Evolutionary conservation across 805 yeast species (phyloP).

Genomic region (Sugiyamaella lignohabitans): DNA sequence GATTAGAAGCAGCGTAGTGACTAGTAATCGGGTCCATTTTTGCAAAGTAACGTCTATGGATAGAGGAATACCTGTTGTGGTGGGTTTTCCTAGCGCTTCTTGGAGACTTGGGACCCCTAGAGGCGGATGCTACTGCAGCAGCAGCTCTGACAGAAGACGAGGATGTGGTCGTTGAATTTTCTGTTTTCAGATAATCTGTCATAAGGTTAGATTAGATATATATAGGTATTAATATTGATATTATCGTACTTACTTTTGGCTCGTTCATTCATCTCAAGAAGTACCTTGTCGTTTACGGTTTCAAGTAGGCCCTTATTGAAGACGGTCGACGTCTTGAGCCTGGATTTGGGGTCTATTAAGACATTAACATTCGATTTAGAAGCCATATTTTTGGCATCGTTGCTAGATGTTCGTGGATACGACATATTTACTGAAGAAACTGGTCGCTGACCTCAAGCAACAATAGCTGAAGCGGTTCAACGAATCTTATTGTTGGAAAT

Average conservation of each 20-base stretch:
- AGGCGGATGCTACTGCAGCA: slow-evolving; percentile 11
- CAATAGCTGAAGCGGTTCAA: too few species aligned
- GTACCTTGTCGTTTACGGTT: slow-evolving; percentile 31
- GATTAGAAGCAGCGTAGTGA: slow-evolving; percentile 13
- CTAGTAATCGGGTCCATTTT: slow-evolving; percentile 22
- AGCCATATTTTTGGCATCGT: too few species aligned
- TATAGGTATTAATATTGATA: too few species aligned
- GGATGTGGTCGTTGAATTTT: not conserved
- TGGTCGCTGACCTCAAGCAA: too few species aligned
- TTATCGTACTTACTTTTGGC: slow-evolving; percentile 23
- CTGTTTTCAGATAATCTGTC: too few species aligned
- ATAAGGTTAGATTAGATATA: too few species aligned
- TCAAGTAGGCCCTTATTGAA: slow-evolving; percentile 25
- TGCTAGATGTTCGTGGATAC: too few species aligned
- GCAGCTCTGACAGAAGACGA: slow-evolving; percentile 2
- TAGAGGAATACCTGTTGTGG: slow-evolving; percentile 21
- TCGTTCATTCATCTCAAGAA: slow-evolving; percentile 31
- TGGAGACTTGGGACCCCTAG: slow-evolving; percentile 9
- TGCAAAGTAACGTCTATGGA: slow-evolving; percentile 25
- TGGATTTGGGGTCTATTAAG: too few species aligned
- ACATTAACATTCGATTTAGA: too few species aligned
- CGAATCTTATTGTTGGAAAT: too few species aligned
- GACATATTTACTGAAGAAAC: too few species aligned
- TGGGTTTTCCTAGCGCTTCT: slow-evolving; percentile 4
- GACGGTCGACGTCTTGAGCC: slow-evolving; percentile 16